These are phyloP conservation scores for Amaranthus hypochondriacus DNA, from an alignment of 148 eudicot species.

Conservation along the genomic window DNA sequence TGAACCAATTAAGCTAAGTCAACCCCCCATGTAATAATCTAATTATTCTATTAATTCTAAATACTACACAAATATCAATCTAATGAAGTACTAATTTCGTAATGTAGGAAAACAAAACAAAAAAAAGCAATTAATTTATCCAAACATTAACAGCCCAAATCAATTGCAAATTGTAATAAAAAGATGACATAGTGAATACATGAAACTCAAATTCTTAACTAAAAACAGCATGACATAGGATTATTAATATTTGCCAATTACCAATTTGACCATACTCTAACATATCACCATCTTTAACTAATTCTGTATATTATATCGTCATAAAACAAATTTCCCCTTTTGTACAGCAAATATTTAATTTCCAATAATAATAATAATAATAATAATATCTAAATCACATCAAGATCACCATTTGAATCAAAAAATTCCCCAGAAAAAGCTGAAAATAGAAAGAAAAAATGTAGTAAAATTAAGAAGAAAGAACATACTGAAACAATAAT, in stretches of 20 bases:
- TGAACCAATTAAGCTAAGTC: background rate
- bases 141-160: slow-evolving; percentile 1
- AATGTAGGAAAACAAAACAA: background rate
- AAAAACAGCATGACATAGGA: background rate
- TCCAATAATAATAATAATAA: background rate
- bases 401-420: background rate
- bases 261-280: slow-evolving; percentile 1
- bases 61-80: background rate
- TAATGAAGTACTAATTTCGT: background rate
- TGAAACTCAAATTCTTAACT: background rate
- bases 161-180: background rate
- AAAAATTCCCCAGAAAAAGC: background rate
- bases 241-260: background rate
- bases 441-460: background rate
- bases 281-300: background rate
- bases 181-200: no score
- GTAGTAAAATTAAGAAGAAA: slow-evolving; percentile 1
- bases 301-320: background rate
- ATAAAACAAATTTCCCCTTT: background rate
- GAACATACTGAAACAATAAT: slow-evolving; percentile 50
- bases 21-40: background rate
- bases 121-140: background rate
- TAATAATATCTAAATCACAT: background rate
- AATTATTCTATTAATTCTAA: background rate
- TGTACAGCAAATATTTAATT: background rate